Conservation (phyloP, 2,329 filamentous ascomycete species). For the Aspergillus sergii region DNA sequence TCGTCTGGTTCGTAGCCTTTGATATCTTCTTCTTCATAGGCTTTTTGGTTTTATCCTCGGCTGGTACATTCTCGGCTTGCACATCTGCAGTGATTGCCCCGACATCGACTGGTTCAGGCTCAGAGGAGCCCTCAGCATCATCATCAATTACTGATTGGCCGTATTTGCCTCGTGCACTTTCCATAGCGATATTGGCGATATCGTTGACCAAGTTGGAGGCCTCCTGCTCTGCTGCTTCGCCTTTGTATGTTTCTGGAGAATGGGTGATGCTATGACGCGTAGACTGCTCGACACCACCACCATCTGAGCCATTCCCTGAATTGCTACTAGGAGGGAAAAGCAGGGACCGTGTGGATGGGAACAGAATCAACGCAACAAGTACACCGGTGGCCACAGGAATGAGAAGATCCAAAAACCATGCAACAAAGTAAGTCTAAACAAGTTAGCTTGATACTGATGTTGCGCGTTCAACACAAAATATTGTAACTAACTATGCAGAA, state of each 20-base stretch:
- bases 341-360: conserved; percentile 61
- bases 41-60: conserved; percentile 69
- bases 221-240: conserved; percentile 81
- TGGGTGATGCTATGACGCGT: conserved; percentile 72
- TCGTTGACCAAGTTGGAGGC: conserved; percentile 78
- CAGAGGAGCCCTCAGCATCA: conserved; percentile 42
- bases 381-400: conserved; percentile 62
- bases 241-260: conserved; percentile 77
- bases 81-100: conserved; percentile 54
- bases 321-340: conserved; percentile 71
- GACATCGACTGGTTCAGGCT: conserved; percentile 60
- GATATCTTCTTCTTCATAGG: conserved; percentile 78
- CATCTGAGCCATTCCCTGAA: conserved; percentile 62
- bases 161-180: conserved; percentile 75
- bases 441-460: neutral
- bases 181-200: conserved; percentile 71
- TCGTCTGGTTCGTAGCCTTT: conserved; percentile 72
- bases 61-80: conserved; percentile 53
- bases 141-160: conserved; percentile 64
- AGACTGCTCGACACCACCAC: conserved; percentile 65
- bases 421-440: conserved; percentile 55
- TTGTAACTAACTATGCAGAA: conserved; percentile 59
- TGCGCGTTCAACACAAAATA: too few relatives aligned
- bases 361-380: conserved; percentile 67
- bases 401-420: conserved; percentile 74